phyloP scores from a whole-genome alignment of 345 rosid genomes.

The Murraya paniculata region DNA sequence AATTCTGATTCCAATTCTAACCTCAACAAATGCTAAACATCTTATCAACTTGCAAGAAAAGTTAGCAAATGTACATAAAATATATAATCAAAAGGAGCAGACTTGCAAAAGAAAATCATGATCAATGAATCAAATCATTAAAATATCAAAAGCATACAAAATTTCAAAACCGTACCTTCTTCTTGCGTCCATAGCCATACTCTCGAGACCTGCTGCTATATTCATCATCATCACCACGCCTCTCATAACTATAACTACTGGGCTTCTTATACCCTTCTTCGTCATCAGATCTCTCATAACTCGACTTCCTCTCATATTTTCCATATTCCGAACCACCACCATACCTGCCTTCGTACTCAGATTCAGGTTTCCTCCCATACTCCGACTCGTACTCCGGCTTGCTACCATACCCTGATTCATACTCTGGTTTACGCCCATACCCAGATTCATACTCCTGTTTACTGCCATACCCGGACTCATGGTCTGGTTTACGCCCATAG shows the following conservation, averaged over 20 bases:
- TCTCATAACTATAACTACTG: conserved; percentile 56
- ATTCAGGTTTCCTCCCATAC: conserved; percentile 18
- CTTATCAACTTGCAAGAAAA: background rate
- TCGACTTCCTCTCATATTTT: conserved; percentile 15
- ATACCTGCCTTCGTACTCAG: conserved; percentile 9
- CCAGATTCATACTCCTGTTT: background rate
- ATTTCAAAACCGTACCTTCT: conserved; percentile 53
- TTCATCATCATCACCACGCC: conserved; percentile 20
- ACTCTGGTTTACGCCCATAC: conserved; percentile 23
- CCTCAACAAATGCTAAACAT: background rate
- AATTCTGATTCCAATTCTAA: background rate
- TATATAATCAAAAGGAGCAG: background rate
- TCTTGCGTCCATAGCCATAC: conserved; percentile 47
- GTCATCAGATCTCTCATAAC: conserved; percentile 35
- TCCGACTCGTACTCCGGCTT: conserved; percentile 4
- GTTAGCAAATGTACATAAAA: background rate
- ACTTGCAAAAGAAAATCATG: background rate
- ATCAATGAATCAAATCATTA: background rate
- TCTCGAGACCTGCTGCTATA: background rate
- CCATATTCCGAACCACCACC: conserved; percentile 12
- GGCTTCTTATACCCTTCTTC: conserved; percentile 40
- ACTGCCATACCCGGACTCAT: background rate
- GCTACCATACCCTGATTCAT: conserved; percentile 19
- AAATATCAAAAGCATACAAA: background rate
- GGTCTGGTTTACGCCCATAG: conserved; percentile 5